These are phyloP conservation scores for Mycocentrospora acerina DNA, from an alignment of 2,329 filamentous ascomycete species.

Conservation along the genomic window DNA sequence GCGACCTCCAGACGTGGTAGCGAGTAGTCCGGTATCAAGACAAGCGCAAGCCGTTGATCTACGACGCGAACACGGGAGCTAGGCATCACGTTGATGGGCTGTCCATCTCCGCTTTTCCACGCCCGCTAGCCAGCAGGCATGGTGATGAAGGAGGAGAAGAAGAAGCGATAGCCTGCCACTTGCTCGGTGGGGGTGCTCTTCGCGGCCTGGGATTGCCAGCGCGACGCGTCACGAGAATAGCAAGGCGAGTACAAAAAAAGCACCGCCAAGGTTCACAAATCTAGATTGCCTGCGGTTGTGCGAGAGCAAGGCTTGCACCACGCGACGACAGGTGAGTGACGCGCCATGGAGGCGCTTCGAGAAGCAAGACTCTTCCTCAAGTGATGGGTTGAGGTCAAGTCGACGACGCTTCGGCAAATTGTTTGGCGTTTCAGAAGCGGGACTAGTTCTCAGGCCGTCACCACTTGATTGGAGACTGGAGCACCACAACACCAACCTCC, in stretches of 20 bases:
- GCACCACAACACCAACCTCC: background rate
- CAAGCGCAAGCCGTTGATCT: conserved; percentile 23
- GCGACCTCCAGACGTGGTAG: conserved; percentile 13
- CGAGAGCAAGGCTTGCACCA: conserved; percentile 20
- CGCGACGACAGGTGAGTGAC: conserved; percentile 36
- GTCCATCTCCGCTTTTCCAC: conserved; percentile 14
- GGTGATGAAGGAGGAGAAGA: too few relatives aligned
- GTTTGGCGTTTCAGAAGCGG: conserved; percentile 14
- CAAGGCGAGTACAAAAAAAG: conserved; percentile 13
- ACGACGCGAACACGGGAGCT: conserved; percentile 25
- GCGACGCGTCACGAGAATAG: conserved; percentile 20
- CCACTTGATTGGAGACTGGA: conserved; percentile 1
- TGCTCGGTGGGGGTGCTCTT: conserved; percentile 14
- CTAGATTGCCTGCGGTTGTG: too few relatives aligned
- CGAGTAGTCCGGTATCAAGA: conserved; percentile 17
- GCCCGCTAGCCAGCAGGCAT: conserved; percentile 14
- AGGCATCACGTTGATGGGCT: conserved; percentile 20
- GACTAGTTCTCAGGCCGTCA: conserved; percentile 1
- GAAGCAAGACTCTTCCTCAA: conserved; percentile 14
- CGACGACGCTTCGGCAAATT: conserved; percentile 7
- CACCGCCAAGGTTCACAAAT: conserved; percentile 15
- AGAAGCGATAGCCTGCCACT: conserved; percentile 26
- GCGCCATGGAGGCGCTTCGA: conserved; percentile 32
- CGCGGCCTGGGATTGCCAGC: conserved; percentile 10
- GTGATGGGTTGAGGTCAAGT: conserved; percentile 23